Evolutionary conservation across 169 alveolate species (phyloP).

Genomic region (Babesia ovis): DNA sequence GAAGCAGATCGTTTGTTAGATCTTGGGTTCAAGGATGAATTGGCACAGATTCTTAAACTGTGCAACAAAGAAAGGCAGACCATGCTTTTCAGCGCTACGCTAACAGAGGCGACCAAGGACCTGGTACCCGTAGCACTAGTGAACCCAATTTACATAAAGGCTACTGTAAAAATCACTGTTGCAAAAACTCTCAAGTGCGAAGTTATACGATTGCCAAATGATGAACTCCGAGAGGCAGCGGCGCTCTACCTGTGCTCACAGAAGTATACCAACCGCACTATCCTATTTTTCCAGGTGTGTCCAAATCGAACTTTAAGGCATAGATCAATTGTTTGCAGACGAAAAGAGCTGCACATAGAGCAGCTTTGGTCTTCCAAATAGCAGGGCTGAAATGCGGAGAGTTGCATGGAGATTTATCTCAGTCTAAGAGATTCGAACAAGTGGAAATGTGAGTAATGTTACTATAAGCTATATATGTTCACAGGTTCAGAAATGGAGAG

Average conservation of each 20-base stretch:
- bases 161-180: conserved; percentile 41
- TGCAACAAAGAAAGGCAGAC: conserved; percentile 83
- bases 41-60: conserved; percentile 67
- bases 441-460: conserved; percentile 71
- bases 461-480: conserved; percentile 41
- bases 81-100: conserved; percentile 88
- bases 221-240: conserved; percentile 65
- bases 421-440: conserved; percentile 90
- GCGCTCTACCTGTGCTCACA: conserved; percentile 91
- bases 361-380: conserved; percentile 81
- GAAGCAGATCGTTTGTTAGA: conserved; percentile 96
- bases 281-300: conserved; percentile 86
- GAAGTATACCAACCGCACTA: conserved; percentile 82
- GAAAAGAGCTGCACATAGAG: conserved; percentile 88
- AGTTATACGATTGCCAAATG: conserved; percentile 75
- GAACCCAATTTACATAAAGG: conserved; percentile 79
- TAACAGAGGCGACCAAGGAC: conserved; percentile 82
- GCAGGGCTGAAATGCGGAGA: conserved; percentile 88
- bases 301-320: conserved; percentile 73
- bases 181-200: conserved; percentile 83
- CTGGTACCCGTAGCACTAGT: conserved; percentile 80
- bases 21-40: conserved; percentile 91
- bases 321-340: conserved; percentile 76
- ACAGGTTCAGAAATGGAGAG: conserved; percentile 88
- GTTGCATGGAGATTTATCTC: conserved; percentile 92